phyloP scores from a whole-genome alignment of 2,329 filamentous ascomycete species.

The Botryotinia globosa region DNA sequence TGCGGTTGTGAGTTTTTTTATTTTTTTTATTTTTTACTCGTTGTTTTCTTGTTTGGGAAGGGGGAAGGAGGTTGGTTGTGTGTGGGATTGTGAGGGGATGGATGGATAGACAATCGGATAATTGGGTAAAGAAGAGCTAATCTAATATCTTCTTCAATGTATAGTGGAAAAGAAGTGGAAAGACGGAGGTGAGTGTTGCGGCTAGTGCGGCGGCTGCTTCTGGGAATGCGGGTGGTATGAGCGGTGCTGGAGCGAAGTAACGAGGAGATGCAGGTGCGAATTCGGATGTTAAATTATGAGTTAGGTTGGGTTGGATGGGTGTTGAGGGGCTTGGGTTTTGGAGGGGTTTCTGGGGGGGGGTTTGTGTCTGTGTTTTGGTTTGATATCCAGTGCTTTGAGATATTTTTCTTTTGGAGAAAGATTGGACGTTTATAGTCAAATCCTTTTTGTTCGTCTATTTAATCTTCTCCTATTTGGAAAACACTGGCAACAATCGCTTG shows the following conservation, averaged over 20 bases:
- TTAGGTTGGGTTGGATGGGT: neutral
- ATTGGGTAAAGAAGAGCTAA: neutral
- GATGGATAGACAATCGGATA: neutral
- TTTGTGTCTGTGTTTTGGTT: no score
- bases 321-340: neutral
- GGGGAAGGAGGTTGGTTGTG: neutral
- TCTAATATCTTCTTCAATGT: neutral
- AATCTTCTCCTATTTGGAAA: neutral
- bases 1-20: neutral
- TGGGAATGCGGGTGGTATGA: neutral
- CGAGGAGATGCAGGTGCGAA: neutral
- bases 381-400: neutral
- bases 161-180: conserved; percentile 2
- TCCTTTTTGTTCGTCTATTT: neutral
- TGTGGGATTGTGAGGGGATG: no score
- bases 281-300: neutral
- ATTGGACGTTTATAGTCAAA: no score
- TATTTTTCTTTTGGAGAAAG: no score
- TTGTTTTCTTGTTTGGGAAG: neutral
- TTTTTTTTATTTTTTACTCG: neutral
- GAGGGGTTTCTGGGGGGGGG: neutral
- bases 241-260: no score
- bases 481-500: rapidly evolving
- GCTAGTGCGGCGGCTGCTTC: neutral
- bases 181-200: neutral